Evolutionary conservation across 2,329 filamentous ascomycete genomes (phyloP).

Genomic region (Fusarium sp.): DNA sequence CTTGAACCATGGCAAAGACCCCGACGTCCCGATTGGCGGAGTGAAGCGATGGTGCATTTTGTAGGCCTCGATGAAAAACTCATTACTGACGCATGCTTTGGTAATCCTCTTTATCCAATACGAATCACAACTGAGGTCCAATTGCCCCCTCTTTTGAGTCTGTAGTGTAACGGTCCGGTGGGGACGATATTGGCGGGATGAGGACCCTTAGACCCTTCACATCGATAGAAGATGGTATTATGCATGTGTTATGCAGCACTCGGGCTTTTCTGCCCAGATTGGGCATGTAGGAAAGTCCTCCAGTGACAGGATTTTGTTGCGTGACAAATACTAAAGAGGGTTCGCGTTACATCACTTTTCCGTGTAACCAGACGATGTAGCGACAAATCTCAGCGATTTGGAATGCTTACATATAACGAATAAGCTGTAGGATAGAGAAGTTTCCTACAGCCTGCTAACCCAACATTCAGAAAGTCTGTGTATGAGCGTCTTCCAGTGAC

Average conservation of each 20-base stretch:
- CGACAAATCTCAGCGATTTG: background rate
- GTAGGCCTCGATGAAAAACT: background rate
- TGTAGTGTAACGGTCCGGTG: background rate
- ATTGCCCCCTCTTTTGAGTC: background rate
- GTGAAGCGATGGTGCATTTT: background rate
- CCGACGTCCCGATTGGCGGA: background rate
- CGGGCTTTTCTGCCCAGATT: background rate
- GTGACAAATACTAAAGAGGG: background rate
- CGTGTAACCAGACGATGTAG: background rate
- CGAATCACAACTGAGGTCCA: accelerated
- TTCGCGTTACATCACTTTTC: accelerated
- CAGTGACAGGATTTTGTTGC: too few relatives aligned
- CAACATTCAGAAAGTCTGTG: accelerated
- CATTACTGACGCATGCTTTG: background rate
- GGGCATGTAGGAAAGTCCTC: background rate
- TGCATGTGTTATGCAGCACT: background rate
- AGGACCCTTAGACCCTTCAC: background rate
- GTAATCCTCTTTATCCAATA: background rate
- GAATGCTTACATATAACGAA: background rate
- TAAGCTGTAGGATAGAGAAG: accelerated
- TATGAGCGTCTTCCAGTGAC: too few relatives aligned
- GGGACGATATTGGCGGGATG: background rate
- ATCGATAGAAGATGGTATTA: background rate
- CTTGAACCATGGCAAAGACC: background rate
- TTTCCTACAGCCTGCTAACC: accelerated